Conservation (phyloP, 371 early-diverging fungal species). For the Mucor mucedo region DNA sequence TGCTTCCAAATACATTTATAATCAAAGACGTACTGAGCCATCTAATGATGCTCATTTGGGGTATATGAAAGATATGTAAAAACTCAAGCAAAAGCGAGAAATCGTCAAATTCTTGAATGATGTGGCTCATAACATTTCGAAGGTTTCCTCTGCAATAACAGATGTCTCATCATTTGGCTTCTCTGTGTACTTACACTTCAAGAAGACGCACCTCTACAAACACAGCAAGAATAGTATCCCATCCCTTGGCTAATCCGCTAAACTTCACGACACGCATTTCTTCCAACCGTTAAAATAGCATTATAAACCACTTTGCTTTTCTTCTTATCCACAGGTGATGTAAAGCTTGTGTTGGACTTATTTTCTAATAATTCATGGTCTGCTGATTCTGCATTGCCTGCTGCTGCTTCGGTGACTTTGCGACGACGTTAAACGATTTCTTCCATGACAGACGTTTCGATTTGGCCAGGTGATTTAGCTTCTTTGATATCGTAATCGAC, state of each 20-base stretch:
- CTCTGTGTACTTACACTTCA: neutral
- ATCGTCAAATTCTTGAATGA: too few species aligned
- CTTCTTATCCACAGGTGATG: constrained; percentile 9
- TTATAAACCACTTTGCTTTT: constrained; percentile 30
- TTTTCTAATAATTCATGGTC: neutral
- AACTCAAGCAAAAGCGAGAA: too few species aligned
- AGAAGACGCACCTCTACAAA: neutral
- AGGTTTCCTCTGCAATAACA: too few species aligned
- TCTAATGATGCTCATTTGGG: too few species aligned
- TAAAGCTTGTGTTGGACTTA: constrained; percentile 14
- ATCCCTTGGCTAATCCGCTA: constrained; percentile 65
- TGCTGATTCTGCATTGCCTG: neutral
- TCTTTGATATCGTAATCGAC: constrained; percentile 74
- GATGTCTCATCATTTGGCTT: too few species aligned
- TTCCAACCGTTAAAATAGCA: constrained; percentile 67
- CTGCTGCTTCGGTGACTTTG: constrained; percentile 23
- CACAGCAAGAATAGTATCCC: constrained; percentile 50
- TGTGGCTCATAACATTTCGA: too few species aligned
- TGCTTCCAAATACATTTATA: too few species aligned
- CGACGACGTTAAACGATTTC: constrained; percentile 59
- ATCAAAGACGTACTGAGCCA: too few species aligned
- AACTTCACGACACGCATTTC: constrained; percentile 66
- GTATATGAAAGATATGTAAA: too few species aligned
- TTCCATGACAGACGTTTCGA: constrained; percentile 62
- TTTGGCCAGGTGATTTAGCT: constrained; percentile 55